A percentile compares a stretch with the other conserved stretches of the same genome.
Evolutionary conservation across 1,139 yeast species (phyloP).

Genomic region (Hemisphaericaspora lyxosophila): DNA sequence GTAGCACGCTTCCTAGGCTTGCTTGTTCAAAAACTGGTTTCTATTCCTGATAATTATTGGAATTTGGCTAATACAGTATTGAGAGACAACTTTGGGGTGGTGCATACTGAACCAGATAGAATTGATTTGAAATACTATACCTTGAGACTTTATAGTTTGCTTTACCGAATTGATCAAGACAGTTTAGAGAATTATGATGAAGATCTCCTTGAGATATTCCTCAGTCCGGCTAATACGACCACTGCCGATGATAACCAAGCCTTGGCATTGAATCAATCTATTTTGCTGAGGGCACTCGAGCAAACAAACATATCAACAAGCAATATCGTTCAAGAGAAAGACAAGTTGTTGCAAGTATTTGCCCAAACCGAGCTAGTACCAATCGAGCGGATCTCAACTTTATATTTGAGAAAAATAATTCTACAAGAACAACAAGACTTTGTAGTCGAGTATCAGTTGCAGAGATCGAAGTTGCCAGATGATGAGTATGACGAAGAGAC

Average conservation of each 20-base stretch:
- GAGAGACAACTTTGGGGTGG: slow-evolving; percentile 51
- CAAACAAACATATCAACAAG: slow-evolving; percentile 11
- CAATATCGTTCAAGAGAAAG: slow-evolving; percentile 17
- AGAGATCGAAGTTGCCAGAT: slow-evolving; percentile 26
- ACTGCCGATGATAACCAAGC: slow-evolving; percentile 31
- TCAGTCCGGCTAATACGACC: slow-evolving; percentile 24
- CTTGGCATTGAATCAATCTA: slow-evolving; percentile 30
- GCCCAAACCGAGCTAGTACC: slow-evolving; percentile 21
- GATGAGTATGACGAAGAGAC: slow-evolving; percentile 19
- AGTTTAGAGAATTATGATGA: slow-evolving; percentile 22
- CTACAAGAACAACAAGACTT: slow-evolving; percentile 49
- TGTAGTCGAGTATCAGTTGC: slow-evolving; percentile 61
- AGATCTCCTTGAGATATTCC: slow-evolving; percentile 41
- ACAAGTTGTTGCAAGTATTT: slow-evolving; percentile 24
- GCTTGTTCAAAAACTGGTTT: slow-evolving; percentile 19
- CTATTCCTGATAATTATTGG: slow-evolving; percentile 32
- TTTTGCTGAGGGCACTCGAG: slow-evolving; percentile 25
- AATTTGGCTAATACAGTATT: slow-evolving; percentile 41
- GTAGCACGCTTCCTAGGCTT: slow-evolving; percentile 49
- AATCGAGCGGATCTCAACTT: slow-evolving; percentile 38
- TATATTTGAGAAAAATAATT: slow-evolving; percentile 36
- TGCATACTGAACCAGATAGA: slow-evolving; percentile 35
- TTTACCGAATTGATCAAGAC: slow-evolving; percentile 1
- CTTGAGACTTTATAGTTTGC: slow-evolving; percentile 37
- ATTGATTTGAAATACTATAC: slow-evolving; percentile 50